Conservation (phyloP, 2,329 filamentous ascomycete genomes). For the Exophiala alcalophila region DNA sequence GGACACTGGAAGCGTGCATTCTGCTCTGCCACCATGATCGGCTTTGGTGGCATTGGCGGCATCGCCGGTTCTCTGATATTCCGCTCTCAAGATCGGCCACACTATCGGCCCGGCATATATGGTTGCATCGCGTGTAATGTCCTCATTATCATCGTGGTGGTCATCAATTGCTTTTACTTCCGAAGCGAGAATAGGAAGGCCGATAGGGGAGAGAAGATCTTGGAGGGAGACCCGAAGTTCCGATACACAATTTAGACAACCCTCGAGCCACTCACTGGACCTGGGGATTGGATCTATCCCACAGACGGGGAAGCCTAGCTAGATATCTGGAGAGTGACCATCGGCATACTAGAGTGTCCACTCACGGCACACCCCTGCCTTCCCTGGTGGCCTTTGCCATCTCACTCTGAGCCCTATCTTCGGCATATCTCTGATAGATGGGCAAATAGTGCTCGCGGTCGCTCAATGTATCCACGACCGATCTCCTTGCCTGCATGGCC, state of each 20-base stretch:
- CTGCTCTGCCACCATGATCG: no score
- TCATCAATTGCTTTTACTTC: constrained; percentile 54
- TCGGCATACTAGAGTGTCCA: background rate
- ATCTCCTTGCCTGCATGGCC: constrained; percentile 59
- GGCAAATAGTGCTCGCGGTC: constrained; percentile 64
- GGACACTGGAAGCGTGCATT: no score
- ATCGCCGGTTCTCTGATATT: constrained; percentile 73
- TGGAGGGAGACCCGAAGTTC: constrained; percentile 47
- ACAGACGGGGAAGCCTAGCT: no score
- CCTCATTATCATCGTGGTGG: constrained; percentile 56
- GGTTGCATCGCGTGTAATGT: constrained; percentile 49
- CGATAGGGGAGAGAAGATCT: constrained; percentile 44
- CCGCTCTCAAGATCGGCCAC: constrained; percentile 42
- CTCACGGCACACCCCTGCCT: constrained; percentile 60
- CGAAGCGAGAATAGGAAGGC: constrained; percentile 51
- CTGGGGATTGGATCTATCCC: no score
- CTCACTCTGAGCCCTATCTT: constrained; percentile 61
- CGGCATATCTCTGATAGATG: constrained; percentile 66
- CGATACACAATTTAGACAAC: constrained; percentile 38
- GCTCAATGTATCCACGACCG: constrained; percentile 66
- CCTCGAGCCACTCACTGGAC: no score
- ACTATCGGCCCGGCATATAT: constrained; percentile 37
- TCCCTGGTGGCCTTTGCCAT: constrained; percentile 61
- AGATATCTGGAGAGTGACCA: no score
- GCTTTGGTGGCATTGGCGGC: constrained; percentile 65